Evolutionary conservation across 2,329 filamentous ascomycete genomes (phyloP).

Genomic region (Emergomyces orientalis): DNA sequence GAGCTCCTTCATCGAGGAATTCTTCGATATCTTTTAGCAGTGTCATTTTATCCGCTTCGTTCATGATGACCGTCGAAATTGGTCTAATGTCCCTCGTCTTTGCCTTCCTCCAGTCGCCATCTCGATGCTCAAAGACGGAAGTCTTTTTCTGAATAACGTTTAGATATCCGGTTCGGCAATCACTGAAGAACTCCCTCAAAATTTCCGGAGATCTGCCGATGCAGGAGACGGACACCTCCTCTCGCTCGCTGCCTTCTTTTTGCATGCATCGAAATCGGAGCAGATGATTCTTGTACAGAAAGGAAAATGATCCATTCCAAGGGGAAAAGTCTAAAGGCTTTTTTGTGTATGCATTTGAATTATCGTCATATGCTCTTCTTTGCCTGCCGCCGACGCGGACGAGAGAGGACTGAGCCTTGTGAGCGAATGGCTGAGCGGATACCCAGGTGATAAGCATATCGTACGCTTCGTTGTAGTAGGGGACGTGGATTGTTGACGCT

Average conservation of each 20-base stretch:
- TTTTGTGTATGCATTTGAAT: conserved; percentile 1
- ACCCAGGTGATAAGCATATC: conserved; percentile 13
- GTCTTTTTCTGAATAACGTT: no score
- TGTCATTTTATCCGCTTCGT: no score
- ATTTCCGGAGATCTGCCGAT: not conserved
- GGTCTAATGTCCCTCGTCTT: no score
- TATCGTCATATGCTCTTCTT: conserved; percentile 4
- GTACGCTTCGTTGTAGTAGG: conserved; percentile 17
- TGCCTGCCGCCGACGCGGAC: conserved; percentile 13
- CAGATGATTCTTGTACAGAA: conserved; percentile 20
- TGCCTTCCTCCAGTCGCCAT: no score
- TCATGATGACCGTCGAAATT: no score
- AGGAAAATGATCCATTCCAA: conserved; percentile 17
- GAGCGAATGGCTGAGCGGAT: conserved; percentile 13
- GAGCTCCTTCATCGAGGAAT: no score
- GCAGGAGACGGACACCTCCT: not conserved
- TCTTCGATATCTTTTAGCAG: no score
- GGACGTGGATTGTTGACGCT: conserved; percentile 17
- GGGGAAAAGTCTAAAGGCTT: conserved; percentile 16
- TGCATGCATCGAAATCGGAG: conserved; percentile 17
- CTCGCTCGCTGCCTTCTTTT: not conserved
- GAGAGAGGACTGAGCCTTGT: conserved; percentile 15
- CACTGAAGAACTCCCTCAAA: no score
- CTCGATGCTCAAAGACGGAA: no score
- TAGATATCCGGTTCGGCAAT: no score